Percentiles rank a stretch among this genome's conserved stretches.
phyloP scores from a whole-genome alignment of 768 basidiomycete species.

The Hericium alpestre region DNA sequence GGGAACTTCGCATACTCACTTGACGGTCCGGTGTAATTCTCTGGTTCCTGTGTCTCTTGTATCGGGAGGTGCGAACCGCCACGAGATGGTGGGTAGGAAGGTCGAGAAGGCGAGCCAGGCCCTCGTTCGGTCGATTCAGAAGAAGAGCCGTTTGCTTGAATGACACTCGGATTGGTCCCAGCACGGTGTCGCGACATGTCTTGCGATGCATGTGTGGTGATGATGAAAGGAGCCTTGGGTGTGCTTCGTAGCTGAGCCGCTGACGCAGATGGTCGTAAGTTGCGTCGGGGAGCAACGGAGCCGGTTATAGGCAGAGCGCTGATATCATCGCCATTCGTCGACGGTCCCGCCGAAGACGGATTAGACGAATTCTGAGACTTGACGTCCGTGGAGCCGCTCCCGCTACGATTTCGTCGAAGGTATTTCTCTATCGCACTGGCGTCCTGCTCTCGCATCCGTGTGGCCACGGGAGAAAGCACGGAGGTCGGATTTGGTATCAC shows the following conservation, averaged over 20 bases:
- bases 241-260: slow-evolving; percentile 60
- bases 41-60: slow-evolving; percentile 32
- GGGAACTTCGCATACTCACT: slow-evolving; percentile 64
- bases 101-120: slow-evolving; percentile 26
- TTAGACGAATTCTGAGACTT: slow-evolving; percentile 48
- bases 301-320: slow-evolving; percentile 39
- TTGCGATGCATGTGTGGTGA: slow-evolving; percentile 20
- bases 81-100: slow-evolving; percentile 50
- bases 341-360: slow-evolving; percentile 38
- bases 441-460: slow-evolving; percentile 72
- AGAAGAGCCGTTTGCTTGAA: slow-evolving; percentile 33
- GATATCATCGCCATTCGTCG: slow-evolving; percentile 46
- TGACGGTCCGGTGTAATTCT: slow-evolving; percentile 52
- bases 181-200: slow-evolving; percentile 43
- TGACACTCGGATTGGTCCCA: slow-evolving; percentile 52
- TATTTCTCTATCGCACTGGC: slow-evolving; percentile 86
- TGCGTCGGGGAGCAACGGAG: slow-evolving; percentile 46
- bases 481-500: slow-evolving; percentile 24
- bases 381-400: slow-evolving; percentile 66
- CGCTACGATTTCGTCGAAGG: slow-evolving; percentile 71
- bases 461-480: slow-evolving; percentile 67
- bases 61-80: slow-evolving; percentile 28
- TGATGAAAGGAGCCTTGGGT: slow-evolving; percentile 7
- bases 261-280: slow-evolving; percentile 63
- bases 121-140: slow-evolving; percentile 9